These are phyloP conservation scores for Sistotremastrum suecicum DNA, from an alignment of 768 basidiomycete genomes.

Conservation along the genomic window DNA sequence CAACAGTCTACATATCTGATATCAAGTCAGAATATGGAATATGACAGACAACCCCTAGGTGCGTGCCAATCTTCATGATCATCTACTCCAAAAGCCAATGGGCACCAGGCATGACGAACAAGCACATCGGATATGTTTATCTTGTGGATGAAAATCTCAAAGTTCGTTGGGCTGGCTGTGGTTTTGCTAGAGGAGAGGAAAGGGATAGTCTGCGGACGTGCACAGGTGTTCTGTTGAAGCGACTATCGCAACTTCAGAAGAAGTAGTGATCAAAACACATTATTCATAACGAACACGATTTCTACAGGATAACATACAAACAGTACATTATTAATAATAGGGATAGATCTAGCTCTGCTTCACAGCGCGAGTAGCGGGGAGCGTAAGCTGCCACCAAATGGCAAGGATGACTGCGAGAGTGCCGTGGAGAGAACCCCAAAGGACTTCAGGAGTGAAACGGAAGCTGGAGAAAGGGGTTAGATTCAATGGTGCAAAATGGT, in stretches of 20 bases:
- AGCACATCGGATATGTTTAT: constrained; percentile 84
- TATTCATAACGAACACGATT: no score
- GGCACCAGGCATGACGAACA: constrained; percentile 60
- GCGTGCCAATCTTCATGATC: no score
- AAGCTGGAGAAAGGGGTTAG: constrained; percentile 22
- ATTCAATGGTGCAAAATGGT: not conserved
- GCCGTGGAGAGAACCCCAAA: constrained; percentile 66
- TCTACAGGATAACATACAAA: no score
- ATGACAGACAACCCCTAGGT: constrained; percentile 57
- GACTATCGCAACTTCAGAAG: constrained; percentile 17
- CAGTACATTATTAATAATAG: no score
- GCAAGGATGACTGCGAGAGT: constrained; percentile 57
- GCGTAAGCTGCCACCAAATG: constrained; percentile 71
- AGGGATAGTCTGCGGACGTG: constrained; percentile 53
- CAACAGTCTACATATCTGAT: constrained; percentile 64
- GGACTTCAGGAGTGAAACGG: constrained; percentile 53
- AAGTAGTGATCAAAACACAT: no score
- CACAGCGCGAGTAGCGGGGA: constrained; percentile 12
- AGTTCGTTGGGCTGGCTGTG: constrained; percentile 88
- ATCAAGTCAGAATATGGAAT: constrained; percentile 75
- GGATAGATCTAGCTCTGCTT: no score
- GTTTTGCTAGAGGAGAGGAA: constrained; percentile 68
- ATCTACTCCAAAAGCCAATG: no score
- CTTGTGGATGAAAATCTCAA: constrained; percentile 74
- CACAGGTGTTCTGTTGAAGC: constrained; percentile 49